Evolutionary conservation across 1,139 yeast species (phyloP), one percentile per base, ranked within the genome.

Genomic region (Hyphopichia wangnamkhiaoensis): DNA sequence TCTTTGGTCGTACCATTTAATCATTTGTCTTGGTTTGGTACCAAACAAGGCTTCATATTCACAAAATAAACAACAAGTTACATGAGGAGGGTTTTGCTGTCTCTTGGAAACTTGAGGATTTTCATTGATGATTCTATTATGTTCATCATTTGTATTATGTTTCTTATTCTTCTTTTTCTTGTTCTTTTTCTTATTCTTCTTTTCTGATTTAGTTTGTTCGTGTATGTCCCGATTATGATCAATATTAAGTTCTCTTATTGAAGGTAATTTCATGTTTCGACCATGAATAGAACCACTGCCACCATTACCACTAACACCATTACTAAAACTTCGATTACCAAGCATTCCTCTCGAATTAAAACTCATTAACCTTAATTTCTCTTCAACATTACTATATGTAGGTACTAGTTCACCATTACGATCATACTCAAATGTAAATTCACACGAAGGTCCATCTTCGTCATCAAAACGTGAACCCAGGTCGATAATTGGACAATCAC

Each of bases 1-100:
- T 38, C 64, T 65, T 40, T 56, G 54, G 30, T 60, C 55, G 35
- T 53, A 56, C 56, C 56, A 54, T 41, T 56, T 59, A 31, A 58
- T 51, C 52, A 63, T 50, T 43, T 61, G 63, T 18, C 45, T 46
- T 1, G 66, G 64, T 27, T 48, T 47, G 17, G 38, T 28, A 8
- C 84, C 84, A 56, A 71, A 80, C 4, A 80, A 74, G 40, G 71
- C 66, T 50, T 78, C 80, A 52, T 79, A 82, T 51, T 81, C 84
- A 57, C 88, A 82, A 42, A 80, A 71, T 44, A 79, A 66, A 52
- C 88, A 82, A 41, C 66, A 56, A 35, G 35, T 18, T 12, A 40
- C 40, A n/a, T n/a, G n/a, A n/a, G n/a, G n/a, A n/a, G n/a, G n/a
- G n/a, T n/a, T n/a, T n/a, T n/a, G n/a, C n/a, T n/a, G n/a, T n/a